Evolutionary conservation across 352 stramenopile genomes (phyloP).

Genomic region (Phytophthora idaei): DNA sequence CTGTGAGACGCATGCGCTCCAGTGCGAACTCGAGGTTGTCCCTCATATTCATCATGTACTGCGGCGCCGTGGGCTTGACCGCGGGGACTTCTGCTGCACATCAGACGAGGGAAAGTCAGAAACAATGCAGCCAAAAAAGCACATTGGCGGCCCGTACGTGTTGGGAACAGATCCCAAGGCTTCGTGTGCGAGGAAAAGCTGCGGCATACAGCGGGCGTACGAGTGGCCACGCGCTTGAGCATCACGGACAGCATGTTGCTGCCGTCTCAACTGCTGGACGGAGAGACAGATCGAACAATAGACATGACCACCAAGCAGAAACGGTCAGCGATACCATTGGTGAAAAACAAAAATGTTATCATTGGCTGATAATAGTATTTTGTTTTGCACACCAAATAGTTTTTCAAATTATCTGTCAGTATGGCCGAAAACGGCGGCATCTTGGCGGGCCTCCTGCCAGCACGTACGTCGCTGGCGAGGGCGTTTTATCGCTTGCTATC

Average conservation of each 20-base stretch:
- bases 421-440: conserved; percentile 41
- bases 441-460: conserved; percentile 57
- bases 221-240: conserved; percentile 21
- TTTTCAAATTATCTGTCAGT: conserved; percentile 23
- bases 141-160: conserved; percentile 21
- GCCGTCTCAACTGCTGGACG: conserved; percentile 19
- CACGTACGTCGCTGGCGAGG: conserved; percentile 40
- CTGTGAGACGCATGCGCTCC: conserved; percentile 55
- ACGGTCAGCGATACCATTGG: conserved; percentile 4
- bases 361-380: conserved; percentile 11
- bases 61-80: conserved; percentile 31
- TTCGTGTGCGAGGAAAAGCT: conserved; percentile 42
- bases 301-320: conserved; percentile 9
- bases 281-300: conserved; percentile 13
- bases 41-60: conserved; percentile 60
- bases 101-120: conserved; percentile 12
- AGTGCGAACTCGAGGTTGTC: conserved; percentile 64
- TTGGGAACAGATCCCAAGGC: conserved; percentile 56
- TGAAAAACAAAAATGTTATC: neutral
- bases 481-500: neutral
- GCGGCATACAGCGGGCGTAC: conserved; percentile 1
- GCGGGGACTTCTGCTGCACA: conserved; percentile 20
- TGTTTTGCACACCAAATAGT: conserved; percentile 17
- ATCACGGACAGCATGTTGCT: conserved; percentile 26
- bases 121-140: neutral